A percentile compares a stretch with the other conserved stretches of the same genome.
phyloP scores from a whole-genome alignment of 2,329 filamentous ascomycete species.

The Diaporthe citriasiana region DNA sequence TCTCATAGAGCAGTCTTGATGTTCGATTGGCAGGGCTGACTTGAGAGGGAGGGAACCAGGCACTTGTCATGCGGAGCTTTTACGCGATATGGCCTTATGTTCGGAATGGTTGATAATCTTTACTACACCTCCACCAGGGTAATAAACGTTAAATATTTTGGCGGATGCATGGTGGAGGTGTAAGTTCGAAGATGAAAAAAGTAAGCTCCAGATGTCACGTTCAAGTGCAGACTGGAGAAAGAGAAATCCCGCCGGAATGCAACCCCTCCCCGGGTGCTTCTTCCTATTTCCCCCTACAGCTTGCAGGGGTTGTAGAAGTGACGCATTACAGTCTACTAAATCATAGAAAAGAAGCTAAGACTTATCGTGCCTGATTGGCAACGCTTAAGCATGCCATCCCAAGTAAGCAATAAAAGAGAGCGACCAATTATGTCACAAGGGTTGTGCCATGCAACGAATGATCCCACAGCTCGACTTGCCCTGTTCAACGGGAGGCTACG shows the following conservation, averaged over 20 bases:
- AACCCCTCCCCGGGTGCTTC: not conserved
- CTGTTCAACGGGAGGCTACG: not conserved
- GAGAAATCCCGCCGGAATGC: constrained; percentile 3
- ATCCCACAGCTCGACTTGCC: not conserved
- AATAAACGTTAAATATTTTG: too few species aligned
- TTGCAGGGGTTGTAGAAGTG: not conserved
- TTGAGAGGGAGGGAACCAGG: constrained; percentile 1
- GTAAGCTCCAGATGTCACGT: constrained; percentile 1
- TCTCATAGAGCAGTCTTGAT: not conserved
- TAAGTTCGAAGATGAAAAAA: not conserved
- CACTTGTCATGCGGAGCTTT: constrained; percentile 15
- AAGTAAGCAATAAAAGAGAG: not conserved
- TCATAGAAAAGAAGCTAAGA: not conserved
- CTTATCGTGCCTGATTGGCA: not conserved
- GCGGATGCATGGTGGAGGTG: too few species aligned
- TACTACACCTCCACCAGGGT: too few species aligned
- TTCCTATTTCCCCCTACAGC: not conserved
- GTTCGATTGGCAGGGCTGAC: not conserved
- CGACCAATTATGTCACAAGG: not conserved
- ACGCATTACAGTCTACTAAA: not conserved
- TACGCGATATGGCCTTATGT: not conserved
- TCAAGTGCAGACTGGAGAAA: not conserved
- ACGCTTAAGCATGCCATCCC: not conserved
- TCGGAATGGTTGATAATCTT: constrained; percentile 18
- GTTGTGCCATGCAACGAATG: not conserved